phyloP scores from a whole-genome alignment of 1,284 basidiomycete genomes.

The Chondrostereum purpureum region DNA sequence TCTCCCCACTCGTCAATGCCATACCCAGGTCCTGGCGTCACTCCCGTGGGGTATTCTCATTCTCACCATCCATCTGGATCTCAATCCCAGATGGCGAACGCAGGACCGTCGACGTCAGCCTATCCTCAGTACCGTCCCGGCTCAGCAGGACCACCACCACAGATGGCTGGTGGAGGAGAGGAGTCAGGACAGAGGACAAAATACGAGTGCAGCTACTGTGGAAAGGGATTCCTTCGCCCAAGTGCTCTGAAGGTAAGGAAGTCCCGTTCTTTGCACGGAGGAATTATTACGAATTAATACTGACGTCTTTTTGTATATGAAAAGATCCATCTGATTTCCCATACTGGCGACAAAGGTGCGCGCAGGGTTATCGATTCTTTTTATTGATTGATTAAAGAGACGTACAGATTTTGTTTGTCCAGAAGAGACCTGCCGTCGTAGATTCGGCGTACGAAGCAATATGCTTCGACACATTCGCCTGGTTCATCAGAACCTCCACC shows the following conservation, averaged over 20 bases:
- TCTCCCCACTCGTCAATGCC: not conserved
- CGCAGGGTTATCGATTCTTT: not conserved
- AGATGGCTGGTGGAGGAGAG: constrained; percentile 3
- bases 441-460: constrained; percentile 5
- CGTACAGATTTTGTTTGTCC: constrained; percentile 16
- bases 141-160: not conserved
- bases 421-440: constrained; percentile 15
- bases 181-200: constrained; percentile 9
- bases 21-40: not conserved
- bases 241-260: constrained; percentile 15
- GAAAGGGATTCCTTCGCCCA: constrained; percentile 16
- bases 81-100: not conserved
- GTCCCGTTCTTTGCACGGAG: not conserved
- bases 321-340: constrained; percentile 18
- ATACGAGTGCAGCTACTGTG: constrained; percentile 17
- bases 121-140: not conserved
- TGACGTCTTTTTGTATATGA: not conserved
- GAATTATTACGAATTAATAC: not conserved
- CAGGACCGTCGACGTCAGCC: constrained; percentile 2
- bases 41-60: not conserved
- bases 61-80: not conserved
- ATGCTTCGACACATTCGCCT: constrained; percentile 14
- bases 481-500: constrained; percentile 12
- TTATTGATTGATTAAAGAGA: not conserved
- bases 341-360: constrained; percentile 17